Base-by-base conservation (phyloP, 305 asterid species). In the Rubia peregrina region DNA sequence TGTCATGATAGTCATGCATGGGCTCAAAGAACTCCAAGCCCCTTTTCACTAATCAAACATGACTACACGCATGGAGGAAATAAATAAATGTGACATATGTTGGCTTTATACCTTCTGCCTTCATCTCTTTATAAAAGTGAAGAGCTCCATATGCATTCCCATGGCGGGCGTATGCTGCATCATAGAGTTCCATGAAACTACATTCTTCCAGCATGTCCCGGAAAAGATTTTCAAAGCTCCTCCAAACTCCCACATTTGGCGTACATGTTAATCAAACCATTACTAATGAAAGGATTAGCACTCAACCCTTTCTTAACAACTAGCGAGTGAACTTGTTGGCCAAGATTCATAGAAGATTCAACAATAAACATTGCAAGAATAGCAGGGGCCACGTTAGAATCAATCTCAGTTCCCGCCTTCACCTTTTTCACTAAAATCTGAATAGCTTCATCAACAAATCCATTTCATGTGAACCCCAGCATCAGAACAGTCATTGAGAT, bases 131-230 rank as follows among this genome's bases (percentile, higher is more conserved):
- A 19, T 86, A 89, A 17, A 80, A 72, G 16, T 76, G 69, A 14
- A 93, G 87, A 8, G 91, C 90, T 81, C 80, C 81, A 70, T 56
- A 61, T 71, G 90, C 90, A 30, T 89, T 74, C 16, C 96, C 97
- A 65, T 89, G 96, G 62, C 96, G 95, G 68, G 96, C 96, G 82
- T 78, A 89, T n/a, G 96, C 97, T 62, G 96, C 94, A 73, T 90
- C 75, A 90, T 80, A 68, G 96, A 90, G 81, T 89, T 93, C 97
- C 97, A 93, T 14, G 98, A 89, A 70, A 93, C 89, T 72, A 80
- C 80, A 81, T 88, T 91, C 89, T 76, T 90, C 33, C 13, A 81
- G 46, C 74, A 79, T 84, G 83, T 83, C 56, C 41, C 42, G 19
- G 71, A 26, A 65, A 93, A 90, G 69, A 89, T 70, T 74, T 80